These are phyloP conservation scores for Lactarius tabidus DNA, from an alignment of 768 basidiomycete species.

Conservation along the genomic window DNA sequence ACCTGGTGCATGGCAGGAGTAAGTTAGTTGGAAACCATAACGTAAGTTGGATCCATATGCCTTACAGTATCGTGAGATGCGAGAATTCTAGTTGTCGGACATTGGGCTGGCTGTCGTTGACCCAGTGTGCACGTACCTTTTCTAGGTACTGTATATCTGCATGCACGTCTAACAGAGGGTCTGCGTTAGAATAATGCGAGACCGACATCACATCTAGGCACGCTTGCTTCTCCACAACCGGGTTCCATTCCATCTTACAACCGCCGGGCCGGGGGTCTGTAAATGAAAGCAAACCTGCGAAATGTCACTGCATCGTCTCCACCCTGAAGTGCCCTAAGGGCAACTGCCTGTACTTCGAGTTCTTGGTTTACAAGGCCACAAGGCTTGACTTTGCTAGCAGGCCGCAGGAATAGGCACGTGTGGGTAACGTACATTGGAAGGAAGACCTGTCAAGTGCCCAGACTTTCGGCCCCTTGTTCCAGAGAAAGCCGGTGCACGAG, in stretches of 20 bases:
- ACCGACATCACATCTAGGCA: not conserved
- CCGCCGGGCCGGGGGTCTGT: too few relatives aligned
- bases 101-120: not conserved
- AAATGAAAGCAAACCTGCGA: too few relatives aligned
- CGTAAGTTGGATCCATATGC: too few relatives aligned
- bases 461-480: not conserved
- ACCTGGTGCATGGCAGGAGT: not conserved
- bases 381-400: not conserved
- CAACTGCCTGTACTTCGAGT: too few relatives aligned
- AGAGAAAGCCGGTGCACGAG: not conserved
- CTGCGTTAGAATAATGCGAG: not conserved
- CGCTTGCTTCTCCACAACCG: not conserved
- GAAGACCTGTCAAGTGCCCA: not conserved
- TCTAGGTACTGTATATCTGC: conserved; percentile 5
- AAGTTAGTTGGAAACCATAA: not conserved
- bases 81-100: not conserved
- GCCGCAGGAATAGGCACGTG: not conserved
- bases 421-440: not conserved
- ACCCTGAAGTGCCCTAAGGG: too few relatives aligned
- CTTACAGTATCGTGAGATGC: not conserved
- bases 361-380: not conserved
- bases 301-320: too few relatives aligned
- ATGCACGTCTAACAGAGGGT: conserved; percentile 10
- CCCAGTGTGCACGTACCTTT: not conserved
- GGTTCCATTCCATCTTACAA: not conserved